Evolutionary conservation across 495 filamentous ascomycete genomes (phyloP), one percentile per base, ranked within the genome.

Genomic region (Aspergillus nanangensis): DNA sequence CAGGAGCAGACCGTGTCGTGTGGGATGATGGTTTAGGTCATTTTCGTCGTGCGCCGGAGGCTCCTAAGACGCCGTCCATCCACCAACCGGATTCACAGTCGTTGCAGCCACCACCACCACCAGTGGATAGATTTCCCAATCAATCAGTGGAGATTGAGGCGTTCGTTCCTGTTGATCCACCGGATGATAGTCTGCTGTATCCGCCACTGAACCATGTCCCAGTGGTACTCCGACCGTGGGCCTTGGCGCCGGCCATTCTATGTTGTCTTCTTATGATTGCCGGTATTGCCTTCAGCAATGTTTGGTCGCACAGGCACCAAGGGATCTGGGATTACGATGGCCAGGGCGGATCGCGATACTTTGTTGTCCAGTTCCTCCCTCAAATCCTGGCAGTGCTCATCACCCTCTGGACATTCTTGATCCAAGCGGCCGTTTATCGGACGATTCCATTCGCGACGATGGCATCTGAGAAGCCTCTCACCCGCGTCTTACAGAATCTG

Each of bases 291-390:
- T 84, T 90, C 57, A 84, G 77, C 60, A 90, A 86, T 43, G 69
- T 88, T 18, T 92, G 77, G 65, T 90, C 88, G 3, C 66, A 72
- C 18, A 55, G 66, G 4, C 76, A 84, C 43, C 52, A 72, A 8
- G 88, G 90, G 0, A 58, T 95, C 5, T 79, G 78, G 63, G 54
- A 68, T 8, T 96, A 89, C 62, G 63, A 62, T 17, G 72, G 74
- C 20, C 81, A 84, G 37, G 81, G 83, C 39, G 83, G 81, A 19
- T 67, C 70, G 8, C 77, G 80, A n/a, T 96, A 94, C 58, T 95
- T 95, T 61, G 66, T 95, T 42, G 87, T 94, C 59, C 77, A 88
- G 47, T 89, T 90, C 56, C 60, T 96, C 5, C 90, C 90, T 3
- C 88, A 87, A 45, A 68, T 94, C 1, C 49, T 93, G n/a, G 88